Evolutionary conservation across 2,329 filamentous ascomycete species (phyloP), one percentile per base, ranked within the genome.

Genomic region (Lecanicillium sp.): DNA sequence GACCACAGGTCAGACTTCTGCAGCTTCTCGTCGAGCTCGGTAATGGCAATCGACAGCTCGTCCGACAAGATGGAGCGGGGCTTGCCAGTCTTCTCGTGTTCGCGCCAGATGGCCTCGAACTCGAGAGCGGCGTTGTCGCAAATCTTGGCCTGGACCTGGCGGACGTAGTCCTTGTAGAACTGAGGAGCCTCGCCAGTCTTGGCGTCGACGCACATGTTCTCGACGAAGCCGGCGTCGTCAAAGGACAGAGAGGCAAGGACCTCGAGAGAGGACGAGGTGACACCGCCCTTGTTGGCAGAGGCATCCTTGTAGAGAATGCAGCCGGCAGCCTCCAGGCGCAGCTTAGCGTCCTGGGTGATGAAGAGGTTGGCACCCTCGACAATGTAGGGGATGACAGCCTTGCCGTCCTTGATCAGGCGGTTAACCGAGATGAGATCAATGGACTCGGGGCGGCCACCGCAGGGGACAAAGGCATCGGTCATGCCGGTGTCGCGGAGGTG

Each of bases 291-390:
- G 79, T 98, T 98, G 49, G 91, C 90, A 30, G 89, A 95, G 5
- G 93, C 93, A 67, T 98, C 93, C 73, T 98, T 98, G 83, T 90
- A 96, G 33, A 98, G 70, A 59, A 97, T 82, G 62, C 89, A 94
- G 51, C 93, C 93, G n/a, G 91, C 90, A 58, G 89, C 85, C 71
- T 98, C 93, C 12, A 98, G 81, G 20, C 90, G 87, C 48, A 97
- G 78, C 74, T 97, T 97, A 59, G 91, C 91, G 60, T 98, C 93
- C 68, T 98, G 93, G 1, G 93, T 96, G 70, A 98, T 94, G 79
- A 98, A 98, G 47, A 98, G 76, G 67, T 97, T 98, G 67, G 93
- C 93, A 45, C 93, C 93, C 70, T 98, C 93, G 37, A 98, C 91
- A 46, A 98, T 93, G 71, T 94, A 98, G 1, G 91, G 90, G 52